A percentile compares a stretch with the other conserved stretches of the same genome.
Evolutionary conservation across 176 grass and related monocot species (phyloP).

Genomic region (Eleusine indica): DNA sequence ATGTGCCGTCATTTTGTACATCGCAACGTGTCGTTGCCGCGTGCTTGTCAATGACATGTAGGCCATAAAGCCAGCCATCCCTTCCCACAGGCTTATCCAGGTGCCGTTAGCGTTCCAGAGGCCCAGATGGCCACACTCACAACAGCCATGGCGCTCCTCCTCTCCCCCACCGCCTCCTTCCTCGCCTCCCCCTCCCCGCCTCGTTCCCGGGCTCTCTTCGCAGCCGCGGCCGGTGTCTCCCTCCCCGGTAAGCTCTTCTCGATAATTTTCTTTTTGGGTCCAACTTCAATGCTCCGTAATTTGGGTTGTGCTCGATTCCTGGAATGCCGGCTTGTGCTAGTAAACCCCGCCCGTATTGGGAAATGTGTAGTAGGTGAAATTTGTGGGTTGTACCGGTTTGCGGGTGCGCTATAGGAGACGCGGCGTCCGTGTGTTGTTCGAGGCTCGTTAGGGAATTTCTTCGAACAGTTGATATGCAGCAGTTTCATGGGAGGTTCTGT

Average conservation of each 20-base stretch:
- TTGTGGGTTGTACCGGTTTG: not conserved
- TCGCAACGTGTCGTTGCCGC: not conserved
- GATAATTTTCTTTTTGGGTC: not conserved
- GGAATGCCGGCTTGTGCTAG: not conserved
- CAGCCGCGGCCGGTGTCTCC: conserved; percentile 6
- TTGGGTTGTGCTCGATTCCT: conserved; percentile 5
- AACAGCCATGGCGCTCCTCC: conserved; percentile 63
- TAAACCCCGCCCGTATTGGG: no score
- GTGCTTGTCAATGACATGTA: not conserved
- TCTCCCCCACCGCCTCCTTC: conserved; percentile 65
- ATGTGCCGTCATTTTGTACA: no score
- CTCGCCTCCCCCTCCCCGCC: conserved; percentile 26
- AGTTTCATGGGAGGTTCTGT: not conserved
- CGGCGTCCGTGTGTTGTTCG: not conserved
- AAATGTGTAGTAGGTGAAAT: not conserved
- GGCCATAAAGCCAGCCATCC: not conserved
- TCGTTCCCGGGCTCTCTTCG: conserved; percentile 8
- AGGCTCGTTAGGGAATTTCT: conserved; percentile 43
- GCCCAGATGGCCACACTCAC: conserved; percentile 28
- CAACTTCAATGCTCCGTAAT: not conserved
- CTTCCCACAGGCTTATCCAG: conserved; percentile 27
- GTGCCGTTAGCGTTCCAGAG: conserved; percentile 11
- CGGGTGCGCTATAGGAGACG: not conserved
- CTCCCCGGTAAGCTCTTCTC: conserved; percentile 29
- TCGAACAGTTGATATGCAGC: conserved; percentile 19